Base-by-base conservation (phyloP, 306 rosid species). In the Citrullus mucosospermus region DNA sequence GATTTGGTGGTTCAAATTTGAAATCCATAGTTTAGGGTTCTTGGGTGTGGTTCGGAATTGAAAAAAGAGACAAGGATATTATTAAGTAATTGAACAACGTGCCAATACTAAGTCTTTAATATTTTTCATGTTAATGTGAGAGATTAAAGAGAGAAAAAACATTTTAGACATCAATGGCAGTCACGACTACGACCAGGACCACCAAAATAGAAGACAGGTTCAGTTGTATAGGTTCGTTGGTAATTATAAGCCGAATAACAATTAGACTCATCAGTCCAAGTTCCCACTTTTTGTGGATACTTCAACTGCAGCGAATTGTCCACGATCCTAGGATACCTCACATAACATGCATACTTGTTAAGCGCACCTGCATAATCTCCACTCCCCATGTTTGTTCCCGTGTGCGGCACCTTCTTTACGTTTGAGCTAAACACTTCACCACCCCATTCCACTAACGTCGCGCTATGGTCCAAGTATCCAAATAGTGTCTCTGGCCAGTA, bases 351-450 rank as follows among this genome's bases (percentile, higher is more conserved):
- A 0, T 13, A 0, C 2, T 69, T 82, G 2, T 2, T 7, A 2
- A 34, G 46, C 3, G 32, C 51, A 14, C 7, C 5, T 2, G 97
- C 85, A 6, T 17, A 79, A 0, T 78, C 53, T 5, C 97, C 96
- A 53, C 97, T 90, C 6, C 96, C 92, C 97, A 91, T 91, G 1
- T 3, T 78, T 6, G 96, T 93, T 22, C 50, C 50, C 0, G 92
- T 88, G 84, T 90, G 97, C 11, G 97, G 97, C 2, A 2, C 22
- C 20, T 57, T 32, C 78, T 55, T 85, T 0, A 91, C 38, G 1
- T 62, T 55, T 2, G 85, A 1, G 71, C 96, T 90, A 39, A 51
- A 86, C 17, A 93, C 93, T 46, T 91, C 86, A 7, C 97, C 95
- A 0, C 97, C 98, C 96, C 93, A 90, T 80, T 91, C 82, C 16